These are phyloP conservation scores for Arachis monticola DNA, from an alignment of 331 rosid genomes.

Conservation along the genomic window DNA sequence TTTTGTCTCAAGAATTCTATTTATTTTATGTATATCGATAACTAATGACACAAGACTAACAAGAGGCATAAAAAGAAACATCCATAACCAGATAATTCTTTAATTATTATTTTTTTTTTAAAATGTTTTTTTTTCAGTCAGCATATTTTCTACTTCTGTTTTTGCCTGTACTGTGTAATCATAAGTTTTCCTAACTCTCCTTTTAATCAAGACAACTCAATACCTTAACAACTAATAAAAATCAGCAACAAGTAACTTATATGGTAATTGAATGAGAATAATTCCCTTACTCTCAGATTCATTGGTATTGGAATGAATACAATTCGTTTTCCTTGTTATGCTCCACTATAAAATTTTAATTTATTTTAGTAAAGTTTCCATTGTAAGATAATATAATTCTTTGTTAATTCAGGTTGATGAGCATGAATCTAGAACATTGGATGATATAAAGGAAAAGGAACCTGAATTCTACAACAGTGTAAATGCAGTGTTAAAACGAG, in stretches of 20 bases:
- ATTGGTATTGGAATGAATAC: no score
- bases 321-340: conserved; percentile 3
- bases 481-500: conserved; percentile 62
- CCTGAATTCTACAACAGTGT: conserved; percentile 74
- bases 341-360: conserved; percentile 5
- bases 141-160: neutral
- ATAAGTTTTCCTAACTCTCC: neutral
- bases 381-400: conserved; percentile 20
- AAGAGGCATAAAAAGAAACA: conserved; percentile 2
- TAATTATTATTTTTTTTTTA: no score
- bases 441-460: conserved; percentile 69
- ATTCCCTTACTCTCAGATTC: conserved; percentile 5
- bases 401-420: conserved; percentile 74
- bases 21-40: no score
- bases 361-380: conserved; percentile 15
- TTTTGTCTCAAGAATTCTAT: conserved; percentile 17
- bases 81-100: neutral
- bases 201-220: neutral
- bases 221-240: neutral
- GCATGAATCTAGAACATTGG: conserved; percentile 69
- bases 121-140: neutral
- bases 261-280: neutral
- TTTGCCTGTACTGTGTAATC: conserved; percentile 19
- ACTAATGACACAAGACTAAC: neutral
- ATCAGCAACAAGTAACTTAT: neutral